Base-by-base conservation (phyloP, 768 basidiomycete genomes). In the Psilocybe cubensis region DNA sequence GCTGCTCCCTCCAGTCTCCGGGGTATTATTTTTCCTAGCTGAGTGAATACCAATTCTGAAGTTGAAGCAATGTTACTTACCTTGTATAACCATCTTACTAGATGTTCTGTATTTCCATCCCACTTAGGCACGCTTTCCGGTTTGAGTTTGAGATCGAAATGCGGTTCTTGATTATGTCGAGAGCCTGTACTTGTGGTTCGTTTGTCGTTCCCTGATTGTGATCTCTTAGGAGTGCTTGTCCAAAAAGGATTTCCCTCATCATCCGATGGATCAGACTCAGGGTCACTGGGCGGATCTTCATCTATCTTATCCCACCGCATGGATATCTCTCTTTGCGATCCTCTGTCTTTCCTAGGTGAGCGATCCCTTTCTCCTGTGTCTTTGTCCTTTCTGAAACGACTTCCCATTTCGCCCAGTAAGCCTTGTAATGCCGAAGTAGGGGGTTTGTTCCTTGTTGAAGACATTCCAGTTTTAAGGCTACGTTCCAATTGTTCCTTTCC, bases 61-160 rank as follows among this genome's bases (percentile, higher is more conserved):
- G 57, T 44, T 40, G 60, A 25, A 0, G 67, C 54, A 1, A 74
- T 52, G 17, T 64, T 40, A 51, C 71, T 70, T 3, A 75, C 54
- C 25, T 70, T 67, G 3, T 58, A 21, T 3, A 74, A 58, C 73
- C 74, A 74, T 33, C 66, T 9, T 2, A 63, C 63, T 5, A 74
- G 60, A 3, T 56, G 66, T 18, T 70, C 64, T 0, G 62, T 55
- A 44, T 74, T 63, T 0, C 74, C 74, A 54, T 74, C 67, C 74
- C 74, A 76, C 17, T 54, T 61, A 5, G 72, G 72, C 9, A 76
- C 65, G 9, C 43, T 56, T 1, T 74, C 69, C 1, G 64, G 23
- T 47, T 72, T 71, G 23, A 75, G 49, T 42, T 74, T 73, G 17
- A 53, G 42, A 50, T 75, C 73, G 46, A 76, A 74, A 12, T 72